Percentiles rank a stretch among this genome's conserved stretches.
Conservation (phyloP, 2,329 filamentous ascomycete genomes). For the Fusarium mangiferae region DNA sequence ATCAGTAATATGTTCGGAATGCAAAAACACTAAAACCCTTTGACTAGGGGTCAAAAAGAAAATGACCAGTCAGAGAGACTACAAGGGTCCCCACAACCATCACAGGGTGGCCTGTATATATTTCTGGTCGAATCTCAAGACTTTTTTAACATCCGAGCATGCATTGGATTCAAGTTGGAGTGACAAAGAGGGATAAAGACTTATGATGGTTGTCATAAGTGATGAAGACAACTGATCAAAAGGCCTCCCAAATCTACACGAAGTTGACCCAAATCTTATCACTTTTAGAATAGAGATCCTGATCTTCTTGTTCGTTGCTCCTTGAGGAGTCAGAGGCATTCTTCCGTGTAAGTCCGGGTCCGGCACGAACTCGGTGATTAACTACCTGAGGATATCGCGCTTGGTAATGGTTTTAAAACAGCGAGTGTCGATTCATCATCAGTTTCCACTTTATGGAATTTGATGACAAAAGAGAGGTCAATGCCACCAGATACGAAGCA, state of each 20-base stretch:
- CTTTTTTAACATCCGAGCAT: too few relatives aligned
- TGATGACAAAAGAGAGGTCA: background rate
- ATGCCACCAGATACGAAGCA: background rate
- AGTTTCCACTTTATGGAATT: constrained; percentile 18
- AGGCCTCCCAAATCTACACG: background rate
- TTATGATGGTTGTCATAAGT: background rate
- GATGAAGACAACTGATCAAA: too few relatives aligned
- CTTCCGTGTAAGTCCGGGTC: background rate
- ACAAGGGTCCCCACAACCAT: background rate
- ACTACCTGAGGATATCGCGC: background rate
- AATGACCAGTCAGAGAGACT: background rate
- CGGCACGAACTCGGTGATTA: background rate
- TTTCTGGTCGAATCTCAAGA: background rate
- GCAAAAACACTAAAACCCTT: too few relatives aligned
- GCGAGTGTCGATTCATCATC: background rate
- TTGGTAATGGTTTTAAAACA: constrained; percentile 7
- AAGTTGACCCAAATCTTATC: background rate
- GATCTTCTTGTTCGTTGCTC: background rate
- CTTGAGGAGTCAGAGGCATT: background rate
- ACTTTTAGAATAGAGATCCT: background rate
- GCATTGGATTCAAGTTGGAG: background rate
- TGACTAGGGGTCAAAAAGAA: background rate
- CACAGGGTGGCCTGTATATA: background rate
- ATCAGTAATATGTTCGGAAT: background rate
- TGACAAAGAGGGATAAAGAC: too few relatives aligned